phyloP scores from a whole-genome alignment of 345 rosid species.

The Boechera divaricarpa region DNA sequence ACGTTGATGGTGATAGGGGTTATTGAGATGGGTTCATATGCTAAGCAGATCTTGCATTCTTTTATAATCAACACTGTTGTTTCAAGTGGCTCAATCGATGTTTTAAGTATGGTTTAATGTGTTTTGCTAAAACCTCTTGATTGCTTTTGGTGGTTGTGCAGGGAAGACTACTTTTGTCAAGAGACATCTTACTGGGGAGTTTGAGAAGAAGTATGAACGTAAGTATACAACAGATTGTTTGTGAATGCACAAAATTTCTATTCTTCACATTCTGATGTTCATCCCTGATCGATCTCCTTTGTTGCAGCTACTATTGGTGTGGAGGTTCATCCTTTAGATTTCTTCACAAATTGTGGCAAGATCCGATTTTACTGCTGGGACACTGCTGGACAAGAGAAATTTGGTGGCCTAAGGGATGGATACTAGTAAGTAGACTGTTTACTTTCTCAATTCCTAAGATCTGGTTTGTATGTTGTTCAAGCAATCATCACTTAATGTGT shows the following conservation, averaged over 20 bases:
- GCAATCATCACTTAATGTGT: not conserved
- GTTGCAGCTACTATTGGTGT: slow-evolving; percentile 89
- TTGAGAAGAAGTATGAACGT: slow-evolving; percentile 97
- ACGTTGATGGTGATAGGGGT: not conserved
- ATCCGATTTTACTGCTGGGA: slow-evolving; percentile 97
- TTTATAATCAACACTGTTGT: not conserved
- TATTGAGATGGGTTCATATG: not conserved
- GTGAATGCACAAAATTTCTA: not conserved
- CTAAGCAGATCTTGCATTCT: not conserved
- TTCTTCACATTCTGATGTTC: not conserved
- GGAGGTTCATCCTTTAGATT: slow-evolving; percentile 94
- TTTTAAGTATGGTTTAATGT: not conserved
- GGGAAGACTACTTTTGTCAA: slow-evolving; percentile 94
- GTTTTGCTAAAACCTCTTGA: not conserved
- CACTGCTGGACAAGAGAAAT: slow-evolving; percentile 96
- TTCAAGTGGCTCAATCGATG: not conserved
- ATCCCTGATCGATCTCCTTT: not conserved
- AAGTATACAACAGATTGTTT: slow-evolving; percentile 36
- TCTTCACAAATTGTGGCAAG: slow-evolving; percentile 91
- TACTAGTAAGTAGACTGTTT: slow-evolving; percentile 66
- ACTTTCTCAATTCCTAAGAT: not conserved
- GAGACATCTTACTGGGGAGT: slow-evolving; percentile 95
- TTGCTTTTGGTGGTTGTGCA: slow-evolving; percentile 33
- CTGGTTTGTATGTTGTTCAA: not conserved
- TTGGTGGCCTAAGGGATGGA: slow-evolving; percentile 96